Conservation (phyloP, 208 protist species). For the Leptomonas seymouri region DNA sequence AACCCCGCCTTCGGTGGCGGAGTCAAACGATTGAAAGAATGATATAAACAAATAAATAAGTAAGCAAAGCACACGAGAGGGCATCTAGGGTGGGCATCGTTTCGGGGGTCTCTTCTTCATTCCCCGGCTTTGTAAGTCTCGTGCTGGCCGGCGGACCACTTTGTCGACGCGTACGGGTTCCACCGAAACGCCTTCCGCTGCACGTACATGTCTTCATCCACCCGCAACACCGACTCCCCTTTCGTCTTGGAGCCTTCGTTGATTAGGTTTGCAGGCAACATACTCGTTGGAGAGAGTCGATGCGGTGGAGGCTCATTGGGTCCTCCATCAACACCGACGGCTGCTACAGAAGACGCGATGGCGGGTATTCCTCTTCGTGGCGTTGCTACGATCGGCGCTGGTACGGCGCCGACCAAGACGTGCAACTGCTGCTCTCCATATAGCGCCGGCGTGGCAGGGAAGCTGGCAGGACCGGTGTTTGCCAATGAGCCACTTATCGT, state of each 20-base stretch:
- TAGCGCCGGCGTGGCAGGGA: conserved; percentile 6
- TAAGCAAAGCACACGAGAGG: not conserved
- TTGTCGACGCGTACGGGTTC: conserved; percentile 43
- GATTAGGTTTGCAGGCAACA: conserved; percentile 38
- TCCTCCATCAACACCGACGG: not conserved
- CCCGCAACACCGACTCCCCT: conserved; percentile 35
- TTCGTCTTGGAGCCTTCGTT: conserved; percentile 45
- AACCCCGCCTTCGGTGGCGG: no score
- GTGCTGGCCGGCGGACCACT: conserved; percentile 18
- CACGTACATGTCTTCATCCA: conserved; percentile 32
- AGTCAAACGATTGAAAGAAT: not conserved
- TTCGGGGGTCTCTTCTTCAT: conserved; percentile 1
- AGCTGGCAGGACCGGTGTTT: conserved; percentile 1
- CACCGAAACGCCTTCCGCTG: conserved; percentile 43
- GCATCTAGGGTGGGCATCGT: no score
- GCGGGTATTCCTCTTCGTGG: not conserved
- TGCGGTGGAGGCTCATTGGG: not conserved
- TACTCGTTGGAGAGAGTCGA: conserved; percentile 35
- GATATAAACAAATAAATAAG: not conserved
- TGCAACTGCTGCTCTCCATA: not conserved
- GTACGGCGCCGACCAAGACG: not conserved
- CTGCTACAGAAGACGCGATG: not conserved
- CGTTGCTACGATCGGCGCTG: not conserved
- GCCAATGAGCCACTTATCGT: not conserved
- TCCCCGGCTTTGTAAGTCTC: not conserved